Percentiles rank a stretch among this genome's conserved stretches.
phyloP scores from a whole-genome alignment of 2,329 filamentous ascomycete genomes.

The Microdochium bolleyi region DNA sequence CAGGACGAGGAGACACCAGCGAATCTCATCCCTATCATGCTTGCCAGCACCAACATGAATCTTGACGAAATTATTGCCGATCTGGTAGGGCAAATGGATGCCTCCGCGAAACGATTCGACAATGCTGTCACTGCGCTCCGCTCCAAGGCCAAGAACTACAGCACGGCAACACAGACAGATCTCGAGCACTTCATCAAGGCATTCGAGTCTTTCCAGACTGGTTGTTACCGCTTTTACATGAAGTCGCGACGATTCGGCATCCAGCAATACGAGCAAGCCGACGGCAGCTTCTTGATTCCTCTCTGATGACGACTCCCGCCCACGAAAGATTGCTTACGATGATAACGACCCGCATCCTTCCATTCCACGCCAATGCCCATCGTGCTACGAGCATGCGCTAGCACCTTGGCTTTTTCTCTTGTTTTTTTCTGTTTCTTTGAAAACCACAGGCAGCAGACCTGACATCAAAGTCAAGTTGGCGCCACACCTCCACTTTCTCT shows the following conservation, averaged over 20 bases:
- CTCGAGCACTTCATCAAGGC: constrained; percentile 7
- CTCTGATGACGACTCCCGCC: constrained; percentile 1
- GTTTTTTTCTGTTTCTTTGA: no score
- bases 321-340: background rate
- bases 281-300: constrained; percentile 9
- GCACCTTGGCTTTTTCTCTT: no score
- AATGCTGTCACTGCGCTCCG: constrained; percentile 6
- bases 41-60: constrained; percentile 3
- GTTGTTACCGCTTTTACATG: constrained; percentile 10
- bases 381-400: no score
- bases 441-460: no score
- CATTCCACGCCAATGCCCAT: background rate
- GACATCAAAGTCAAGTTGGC: no score
- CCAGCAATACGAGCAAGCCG: constrained; percentile 5
- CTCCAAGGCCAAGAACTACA: constrained; percentile 2
- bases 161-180: constrained; percentile 1
- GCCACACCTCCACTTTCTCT: no score
- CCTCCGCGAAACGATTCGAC: constrained; percentile 8
- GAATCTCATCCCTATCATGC: constrained; percentile 9
- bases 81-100: constrained; percentile 8
- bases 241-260: constrained; percentile 7
- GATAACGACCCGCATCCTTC: background rate
- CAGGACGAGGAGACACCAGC: constrained; percentile 9
- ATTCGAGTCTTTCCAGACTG: constrained; percentile 10
- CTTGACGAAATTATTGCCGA: constrained; percentile 5